Evolutionary conservation across 345 rosid species (phyloP).

Genomic region (Boechera divaricarpa): DNA sequence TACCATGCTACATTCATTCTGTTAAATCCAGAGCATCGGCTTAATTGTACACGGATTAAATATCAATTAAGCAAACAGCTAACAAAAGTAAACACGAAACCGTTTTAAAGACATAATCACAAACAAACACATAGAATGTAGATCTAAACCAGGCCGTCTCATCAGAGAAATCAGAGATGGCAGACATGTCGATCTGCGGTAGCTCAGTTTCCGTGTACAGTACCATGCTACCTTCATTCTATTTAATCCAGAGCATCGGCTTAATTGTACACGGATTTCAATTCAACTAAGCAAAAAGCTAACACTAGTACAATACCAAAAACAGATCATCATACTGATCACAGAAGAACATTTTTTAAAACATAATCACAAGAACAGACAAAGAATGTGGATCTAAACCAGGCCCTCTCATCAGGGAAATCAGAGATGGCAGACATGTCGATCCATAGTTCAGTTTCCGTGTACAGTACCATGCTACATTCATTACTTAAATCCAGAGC

Average conservation of each 20-base stretch:
- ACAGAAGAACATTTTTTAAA: background rate
- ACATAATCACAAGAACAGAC: background rate
- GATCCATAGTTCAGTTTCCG: conserved; percentile 42
- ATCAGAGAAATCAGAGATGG: conserved; percentile 34
- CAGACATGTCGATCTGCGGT: conserved; percentile 34
- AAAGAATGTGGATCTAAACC: conserved; percentile 35
- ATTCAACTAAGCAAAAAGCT: background rate
- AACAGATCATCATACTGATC: background rate
- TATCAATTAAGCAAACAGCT: too few species aligned
- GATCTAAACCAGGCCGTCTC: conserved; percentile 45
- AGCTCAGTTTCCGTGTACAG: conserved; percentile 53
- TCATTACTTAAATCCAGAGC: conserved; percentile 57
- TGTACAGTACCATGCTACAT: conserved; percentile 64
- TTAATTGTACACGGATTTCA: conserved; percentile 44
- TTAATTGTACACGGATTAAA: conserved; percentile 44
- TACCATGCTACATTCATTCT: conserved; percentile 66
- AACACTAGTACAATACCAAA: background rate
- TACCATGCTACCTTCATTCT: conserved; percentile 65
- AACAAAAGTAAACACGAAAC: background rate
- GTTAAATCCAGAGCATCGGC: conserved; percentile 61
- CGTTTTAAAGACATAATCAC: background rate
- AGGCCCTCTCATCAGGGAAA: conserved; percentile 34
- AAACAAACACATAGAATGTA: conserved; percentile 30
- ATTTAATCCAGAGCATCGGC: conserved; percentile 60
- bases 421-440: conserved; percentile 47